Evolutionary conservation across 2,329 filamentous ascomycete species (phyloP).

Genomic region (Pseudocercospora fijiensis): DNA sequence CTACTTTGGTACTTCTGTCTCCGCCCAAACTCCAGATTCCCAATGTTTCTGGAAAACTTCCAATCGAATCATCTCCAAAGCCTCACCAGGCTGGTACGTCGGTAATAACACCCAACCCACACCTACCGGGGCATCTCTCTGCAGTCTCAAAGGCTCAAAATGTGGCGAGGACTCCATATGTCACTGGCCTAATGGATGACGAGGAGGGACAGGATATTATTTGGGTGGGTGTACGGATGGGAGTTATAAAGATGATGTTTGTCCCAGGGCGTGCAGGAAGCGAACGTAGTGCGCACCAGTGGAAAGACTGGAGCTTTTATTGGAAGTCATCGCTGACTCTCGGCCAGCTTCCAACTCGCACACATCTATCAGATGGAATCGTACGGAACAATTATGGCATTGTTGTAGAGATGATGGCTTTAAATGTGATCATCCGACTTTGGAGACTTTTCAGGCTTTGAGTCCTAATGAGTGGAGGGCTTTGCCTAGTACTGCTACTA

Average conservation of each 20-base stretch:
- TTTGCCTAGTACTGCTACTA: conserved; percentile 8
- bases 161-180: background rate
- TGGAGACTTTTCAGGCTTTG: background rate
- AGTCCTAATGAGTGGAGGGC: background rate
- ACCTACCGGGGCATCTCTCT: background rate
- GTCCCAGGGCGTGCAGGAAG: background rate
- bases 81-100: background rate
- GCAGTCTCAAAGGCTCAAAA: background rate
- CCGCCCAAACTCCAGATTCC: background rate
- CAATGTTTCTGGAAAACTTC: background rate
- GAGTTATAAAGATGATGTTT: background rate
- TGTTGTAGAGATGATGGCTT: background rate
- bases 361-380: background rate
- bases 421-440: background rate
- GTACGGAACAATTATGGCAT: background rate
- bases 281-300: background rate
- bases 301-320: too few relatives aligned
- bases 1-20: fast-evolving
- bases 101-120: background rate
- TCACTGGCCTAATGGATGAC: background rate
- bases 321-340: too few relatives aligned
- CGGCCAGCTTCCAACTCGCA: background rate
- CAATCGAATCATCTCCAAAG: background rate
- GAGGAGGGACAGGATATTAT: background rate
- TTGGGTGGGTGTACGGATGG: background rate